Base-by-base conservation (phyloP, 2,329 filamentous ascomycete species). In the Trichoderma brevicompactum region DNA sequence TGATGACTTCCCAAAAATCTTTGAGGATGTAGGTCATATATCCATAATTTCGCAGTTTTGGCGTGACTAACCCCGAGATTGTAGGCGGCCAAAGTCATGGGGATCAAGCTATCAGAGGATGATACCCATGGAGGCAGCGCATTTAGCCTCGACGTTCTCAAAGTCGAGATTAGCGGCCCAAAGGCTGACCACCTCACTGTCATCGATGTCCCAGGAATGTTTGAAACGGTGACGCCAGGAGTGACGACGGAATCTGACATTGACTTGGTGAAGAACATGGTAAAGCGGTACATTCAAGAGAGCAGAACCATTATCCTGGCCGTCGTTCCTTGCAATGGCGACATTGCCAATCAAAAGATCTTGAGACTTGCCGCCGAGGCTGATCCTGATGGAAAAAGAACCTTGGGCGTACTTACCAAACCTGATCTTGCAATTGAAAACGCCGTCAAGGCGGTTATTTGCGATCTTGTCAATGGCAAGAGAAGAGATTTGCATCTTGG, bases 121-220 rank as follows among this genome's bases (percentile, higher is more conserved):
- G 65, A 65, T 0, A 17, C 34, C 9, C 68, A 7, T 9, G 3
- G 15, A n/a, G 32, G 40, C 54, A 54, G 59, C 49, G 68, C 78
- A 0, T 85, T 85, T 55, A 83, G 80, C 36, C 74, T 81, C 5
- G 81, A 85, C 44, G 68, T 79, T 0, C 70, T 79, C n/a, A 72
- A 73, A 0, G 73, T 79, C 0, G 77, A 79, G 61, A 81, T 83
- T 36, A 74, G 73, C 1, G 81, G 83, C 0, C 83, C 83, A 0
- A 55, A 78, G 0, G 80, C 66, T 7, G 52, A 80, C 2, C 79
- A 84, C 15, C 75, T 85, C 7, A 86, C 83, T 0, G 75, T 86
- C 7, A 85, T 85, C 5, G 83, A 86, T 17, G 81, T 86, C 0
- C 83, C 83, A 0, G 84, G 83, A 0, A 81, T 85, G n/a, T 85